Conservation (phyloP, 306 rosid genomes). For the Dalbergia oliveri region DNA sequence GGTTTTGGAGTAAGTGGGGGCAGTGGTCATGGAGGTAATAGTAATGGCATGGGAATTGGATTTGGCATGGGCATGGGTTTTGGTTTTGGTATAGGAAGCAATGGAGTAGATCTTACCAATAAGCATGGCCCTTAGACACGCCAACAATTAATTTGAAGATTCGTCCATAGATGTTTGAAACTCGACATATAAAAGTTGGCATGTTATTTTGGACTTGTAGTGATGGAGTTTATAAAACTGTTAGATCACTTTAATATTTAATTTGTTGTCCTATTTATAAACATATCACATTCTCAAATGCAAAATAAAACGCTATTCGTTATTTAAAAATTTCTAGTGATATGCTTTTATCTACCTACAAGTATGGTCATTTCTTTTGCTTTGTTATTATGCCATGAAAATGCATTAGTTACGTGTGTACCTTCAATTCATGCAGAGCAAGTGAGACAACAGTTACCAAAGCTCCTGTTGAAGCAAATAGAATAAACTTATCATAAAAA, state of each 20-base stretch:
- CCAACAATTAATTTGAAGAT: too few species aligned
- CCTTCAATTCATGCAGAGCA: neutral
- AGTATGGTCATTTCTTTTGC: neutral
- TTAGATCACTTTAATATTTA: neutral
- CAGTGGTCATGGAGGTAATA: neutral
- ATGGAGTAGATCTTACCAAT: neutral
- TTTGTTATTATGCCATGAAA: neutral
- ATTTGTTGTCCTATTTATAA: neutral
- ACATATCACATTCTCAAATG: neutral
- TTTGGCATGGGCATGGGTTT: conserved; percentile 65
- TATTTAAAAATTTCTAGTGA: neutral
- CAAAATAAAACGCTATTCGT: conserved; percentile 25
- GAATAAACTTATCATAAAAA: neutral
- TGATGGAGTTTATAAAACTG: neutral
- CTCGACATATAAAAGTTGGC: neutral
- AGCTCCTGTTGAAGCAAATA: neutral
- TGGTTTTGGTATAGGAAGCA: conserved; percentile 60
- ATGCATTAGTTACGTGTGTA: neutral
- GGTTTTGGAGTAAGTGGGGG: conserved; percentile 44
- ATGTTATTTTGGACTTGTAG: neutral
- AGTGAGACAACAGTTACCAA: neutral
- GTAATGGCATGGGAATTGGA: conserved; percentile 56
- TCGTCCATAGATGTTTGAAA: neutral
- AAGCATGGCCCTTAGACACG: conserved; percentile 30
- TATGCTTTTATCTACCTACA: neutral